These are phyloP conservation scores for Talaromyces proteolyticus DNA, from an alignment of 495 filamentous ascomycete species.

Conservation along the genomic window DNA sequence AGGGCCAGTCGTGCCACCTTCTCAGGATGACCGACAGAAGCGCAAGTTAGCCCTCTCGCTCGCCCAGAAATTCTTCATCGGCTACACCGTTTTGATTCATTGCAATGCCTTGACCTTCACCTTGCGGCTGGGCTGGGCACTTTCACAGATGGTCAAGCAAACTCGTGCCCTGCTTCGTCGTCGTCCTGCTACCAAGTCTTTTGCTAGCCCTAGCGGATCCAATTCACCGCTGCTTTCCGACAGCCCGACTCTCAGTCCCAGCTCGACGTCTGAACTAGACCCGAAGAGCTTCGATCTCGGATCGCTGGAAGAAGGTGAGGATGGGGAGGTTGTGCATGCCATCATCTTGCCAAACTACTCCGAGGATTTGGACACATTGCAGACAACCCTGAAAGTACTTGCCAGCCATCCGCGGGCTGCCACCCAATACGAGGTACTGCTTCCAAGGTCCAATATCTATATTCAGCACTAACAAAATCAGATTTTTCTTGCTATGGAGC, in stretches of 20 bases:
- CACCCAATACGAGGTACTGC: slow-evolving; percentile 57
- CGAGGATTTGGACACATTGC: slow-evolving; percentile 57
- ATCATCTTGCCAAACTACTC: slow-evolving; percentile 68
- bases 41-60: slow-evolving; percentile 13
- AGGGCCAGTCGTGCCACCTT: slow-evolving; percentile 7
- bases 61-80: slow-evolving; percentile 24
- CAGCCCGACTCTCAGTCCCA: neutral
- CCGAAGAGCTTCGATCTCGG: neutral
- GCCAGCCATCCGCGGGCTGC: slow-evolving; percentile 58
- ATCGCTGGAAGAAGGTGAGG: slow-evolving; percentile 8
- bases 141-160: slow-evolving; percentile 15
- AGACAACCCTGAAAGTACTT: slow-evolving; percentile 59
- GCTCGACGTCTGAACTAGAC: neutral
- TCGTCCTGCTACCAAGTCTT: slow-evolving; percentile 8
- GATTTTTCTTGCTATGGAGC: slow-evolving; percentile 70
- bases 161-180: slow-evolving; percentile 18
- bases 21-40: slow-evolving; percentile 2
- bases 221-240: neutral
- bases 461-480: slow-evolving; percentile 17
- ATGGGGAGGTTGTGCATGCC: slow-evolving; percentile 46
- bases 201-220: neutral
- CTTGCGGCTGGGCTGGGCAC: slow-evolving; percentile 21
- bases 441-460: slow-evolving; percentile 10
- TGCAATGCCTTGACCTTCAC: slow-evolving; percentile 24
- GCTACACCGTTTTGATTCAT: slow-evolving; percentile 25